Conservation (phyloP, 2,329 filamentous ascomycete species). For the Fusarium tanahbumbuense region DNA sequence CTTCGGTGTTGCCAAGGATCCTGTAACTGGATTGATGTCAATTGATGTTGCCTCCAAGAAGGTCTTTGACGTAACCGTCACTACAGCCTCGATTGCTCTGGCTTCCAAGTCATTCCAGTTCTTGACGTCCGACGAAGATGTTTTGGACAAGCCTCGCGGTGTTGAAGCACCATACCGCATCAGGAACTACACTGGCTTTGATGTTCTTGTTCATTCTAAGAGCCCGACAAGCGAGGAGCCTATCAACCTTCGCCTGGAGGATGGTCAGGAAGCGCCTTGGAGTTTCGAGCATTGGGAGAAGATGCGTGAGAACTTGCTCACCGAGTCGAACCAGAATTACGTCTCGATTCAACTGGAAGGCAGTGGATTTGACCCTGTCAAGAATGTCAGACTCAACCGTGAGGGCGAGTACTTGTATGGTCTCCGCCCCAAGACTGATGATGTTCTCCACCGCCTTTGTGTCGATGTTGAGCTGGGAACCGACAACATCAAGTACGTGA, state of each 20-base stretch:
- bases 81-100: conserved; percentile 91
- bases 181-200: conserved; percentile 95
- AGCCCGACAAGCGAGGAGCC: conserved; percentile 72
- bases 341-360: conserved; percentile 89
- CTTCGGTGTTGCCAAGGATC: conserved; percentile 84
- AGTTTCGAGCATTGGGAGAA: conserved; percentile 97
- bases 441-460: conserved; percentile 86
- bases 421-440: conserved; percentile 86
- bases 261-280: conserved; percentile 94
- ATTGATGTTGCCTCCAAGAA: conserved; percentile 91
- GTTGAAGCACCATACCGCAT: conserved; percentile 93
- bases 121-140: conserved; percentile 84
- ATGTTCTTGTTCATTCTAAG: conserved; percentile 85
- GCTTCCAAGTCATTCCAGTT: conserved; percentile 94
- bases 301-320: conserved; percentile 90
- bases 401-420: conserved; percentile 94
- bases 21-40: conserved; percentile 78
- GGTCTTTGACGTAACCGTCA: conserved; percentile 90
- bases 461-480: conserved; percentile 91
- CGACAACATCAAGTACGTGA: conserved; percentile 99
- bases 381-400: conserved; percentile 89
- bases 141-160: conserved; percentile 91
- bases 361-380: conserved; percentile 92
- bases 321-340: conserved; percentile 81
- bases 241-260: conserved; percentile 80